Evolutionary conservation across 306 rosid genomes (phyloP).

Genomic region (Begonia peltatifolia): DNA sequence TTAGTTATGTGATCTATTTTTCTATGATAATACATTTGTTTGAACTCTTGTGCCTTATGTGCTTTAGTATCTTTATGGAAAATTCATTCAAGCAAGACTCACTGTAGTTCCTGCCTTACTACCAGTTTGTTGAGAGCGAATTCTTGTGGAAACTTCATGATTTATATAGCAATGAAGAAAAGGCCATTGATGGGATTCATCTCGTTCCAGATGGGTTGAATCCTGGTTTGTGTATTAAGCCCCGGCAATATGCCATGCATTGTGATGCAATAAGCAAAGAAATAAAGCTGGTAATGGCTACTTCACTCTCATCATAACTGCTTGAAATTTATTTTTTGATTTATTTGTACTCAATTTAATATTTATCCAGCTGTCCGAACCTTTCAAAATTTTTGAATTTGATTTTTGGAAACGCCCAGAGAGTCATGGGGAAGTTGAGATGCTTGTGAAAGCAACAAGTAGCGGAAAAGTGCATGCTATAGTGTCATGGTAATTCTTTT

Average conservation of each 20-base stretch:
- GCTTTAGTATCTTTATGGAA: too few relatives aligned
- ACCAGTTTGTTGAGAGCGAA: conserved; percentile 75
- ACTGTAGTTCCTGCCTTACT: background rate
- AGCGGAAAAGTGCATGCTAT: conserved; percentile 72
- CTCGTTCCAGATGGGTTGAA: conserved; percentile 46
- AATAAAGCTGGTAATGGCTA: conserved; percentile 46
- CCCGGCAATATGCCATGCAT: conserved; percentile 69
- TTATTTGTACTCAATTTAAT: conserved; percentile 33
- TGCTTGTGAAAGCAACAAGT: conserved; percentile 42
- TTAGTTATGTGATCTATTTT: too few relatives aligned
- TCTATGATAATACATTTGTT: too few relatives aligned
- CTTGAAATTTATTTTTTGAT: conserved; percentile 11
- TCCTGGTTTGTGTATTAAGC: conserved; percentile 31
- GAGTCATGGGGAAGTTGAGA: conserved; percentile 47
- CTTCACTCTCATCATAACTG: conserved; percentile 1
- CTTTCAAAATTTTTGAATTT: conserved; percentile 95
- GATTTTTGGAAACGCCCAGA: conserved; percentile 98
- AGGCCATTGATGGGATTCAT: conserved; percentile 44
- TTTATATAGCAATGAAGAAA: conserved; percentile 44
- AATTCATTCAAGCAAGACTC: too few relatives aligned
- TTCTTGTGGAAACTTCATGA: conserved; percentile 65
- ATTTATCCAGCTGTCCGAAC: conserved; percentile 88
- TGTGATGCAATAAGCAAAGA: conserved; percentile 45
- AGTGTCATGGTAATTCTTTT: conserved; percentile 60
- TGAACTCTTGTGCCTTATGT: too few relatives aligned